phyloP scores from a whole-genome alignment of 2,329 filamentous ascomycete genomes.

The Beauveria asiatica region DNA sequence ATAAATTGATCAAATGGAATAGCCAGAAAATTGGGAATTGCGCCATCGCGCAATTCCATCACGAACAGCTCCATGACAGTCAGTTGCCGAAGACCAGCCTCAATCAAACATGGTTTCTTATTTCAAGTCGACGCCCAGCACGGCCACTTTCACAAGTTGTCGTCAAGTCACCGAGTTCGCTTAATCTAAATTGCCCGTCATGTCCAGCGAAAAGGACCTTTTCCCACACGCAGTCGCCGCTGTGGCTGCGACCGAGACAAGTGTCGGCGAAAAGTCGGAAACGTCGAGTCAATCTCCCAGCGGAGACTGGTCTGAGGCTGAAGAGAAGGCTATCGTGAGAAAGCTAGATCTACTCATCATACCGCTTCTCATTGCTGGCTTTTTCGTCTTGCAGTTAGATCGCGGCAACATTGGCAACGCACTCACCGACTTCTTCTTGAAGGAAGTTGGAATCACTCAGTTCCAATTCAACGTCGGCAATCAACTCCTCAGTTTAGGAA shows the following conservation, averaged over 20 bases:
- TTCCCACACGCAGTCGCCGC: neutral
- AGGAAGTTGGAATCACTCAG: conserved; percentile 35
- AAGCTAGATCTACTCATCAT: conserved; percentile 17
- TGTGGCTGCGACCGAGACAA: neutral
- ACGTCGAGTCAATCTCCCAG: neutral
- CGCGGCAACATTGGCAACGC: conserved; percentile 23
- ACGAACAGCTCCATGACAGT: neutral
- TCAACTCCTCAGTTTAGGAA: conserved; percentile 34
- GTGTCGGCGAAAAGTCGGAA: neutral
- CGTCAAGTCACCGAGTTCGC: neutral
- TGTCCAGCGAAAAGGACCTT: neutral
- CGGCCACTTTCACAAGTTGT: neutral
- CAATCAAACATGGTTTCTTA: neutral
- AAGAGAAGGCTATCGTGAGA: neutral
- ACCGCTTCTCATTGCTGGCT: conserved; percentile 33
- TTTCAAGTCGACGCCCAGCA: neutral
- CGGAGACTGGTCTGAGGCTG: neutral
- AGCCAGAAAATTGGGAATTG: neutral
- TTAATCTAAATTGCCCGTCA: neutral
- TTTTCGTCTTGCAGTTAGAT: conserved; percentile 24
- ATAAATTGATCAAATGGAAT: neutral
- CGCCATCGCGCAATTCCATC: neutral
- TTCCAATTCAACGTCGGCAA: conserved; percentile 38
- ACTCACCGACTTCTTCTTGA: conserved; percentile 34
- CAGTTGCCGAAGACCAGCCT: neutral